Evolutionary conservation across 2,329 filamentous ascomycete species (phyloP).

Genomic region (Sporothrix brunneoviolacea): DNA sequence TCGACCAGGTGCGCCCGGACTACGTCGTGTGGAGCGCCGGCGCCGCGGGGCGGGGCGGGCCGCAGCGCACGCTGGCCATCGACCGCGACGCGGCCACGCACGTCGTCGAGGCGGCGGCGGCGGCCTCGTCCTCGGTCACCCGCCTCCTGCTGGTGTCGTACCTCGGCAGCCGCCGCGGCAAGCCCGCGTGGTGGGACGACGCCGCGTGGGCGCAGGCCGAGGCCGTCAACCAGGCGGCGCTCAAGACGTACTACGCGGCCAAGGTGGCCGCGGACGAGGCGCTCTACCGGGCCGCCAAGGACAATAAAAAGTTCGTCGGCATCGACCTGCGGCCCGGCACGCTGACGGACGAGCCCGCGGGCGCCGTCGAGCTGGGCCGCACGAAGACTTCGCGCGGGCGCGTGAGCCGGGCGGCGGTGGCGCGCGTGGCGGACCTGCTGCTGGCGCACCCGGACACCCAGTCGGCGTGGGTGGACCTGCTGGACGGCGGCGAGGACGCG

Average conservation of each 20-base stretch:
- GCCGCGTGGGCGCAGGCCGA: constrained; percentile 38
- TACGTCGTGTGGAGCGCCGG: constrained; percentile 64
- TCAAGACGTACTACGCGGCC: constrained; percentile 52
- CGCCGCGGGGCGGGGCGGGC: constrained; percentile 53
- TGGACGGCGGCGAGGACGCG: constrained; percentile 46
- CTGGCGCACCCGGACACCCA: constrained; percentile 40
- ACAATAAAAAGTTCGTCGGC: constrained; percentile 32
- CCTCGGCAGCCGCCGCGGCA: constrained; percentile 43
- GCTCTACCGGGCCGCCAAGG: constrained; percentile 42
- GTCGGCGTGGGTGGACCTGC: constrained; percentile 49
- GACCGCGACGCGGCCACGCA: constrained; percentile 58
- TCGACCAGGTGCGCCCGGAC: constrained; percentile 55
- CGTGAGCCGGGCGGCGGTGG: constrained; percentile 54
- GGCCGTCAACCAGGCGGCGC: constrained; percentile 33
- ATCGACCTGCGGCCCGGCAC: constrained; percentile 48
- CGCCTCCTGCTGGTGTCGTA: constrained; percentile 62
- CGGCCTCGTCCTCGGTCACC: constrained; percentile 33
- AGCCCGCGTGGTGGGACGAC: constrained; percentile 50
- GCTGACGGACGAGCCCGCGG: constrained; percentile 42
- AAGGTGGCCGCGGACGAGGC: constrained; percentile 55
- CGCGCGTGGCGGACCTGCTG: constrained; percentile 48
- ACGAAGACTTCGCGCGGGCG: constrained; percentile 31
- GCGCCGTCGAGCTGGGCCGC: constrained; percentile 42
- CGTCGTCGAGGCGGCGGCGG: constrained; percentile 53
- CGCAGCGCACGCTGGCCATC: constrained; percentile 38